phyloP scores from a whole-genome alignment of 441 rosid species.

The Brassica hybrid region DNA sequence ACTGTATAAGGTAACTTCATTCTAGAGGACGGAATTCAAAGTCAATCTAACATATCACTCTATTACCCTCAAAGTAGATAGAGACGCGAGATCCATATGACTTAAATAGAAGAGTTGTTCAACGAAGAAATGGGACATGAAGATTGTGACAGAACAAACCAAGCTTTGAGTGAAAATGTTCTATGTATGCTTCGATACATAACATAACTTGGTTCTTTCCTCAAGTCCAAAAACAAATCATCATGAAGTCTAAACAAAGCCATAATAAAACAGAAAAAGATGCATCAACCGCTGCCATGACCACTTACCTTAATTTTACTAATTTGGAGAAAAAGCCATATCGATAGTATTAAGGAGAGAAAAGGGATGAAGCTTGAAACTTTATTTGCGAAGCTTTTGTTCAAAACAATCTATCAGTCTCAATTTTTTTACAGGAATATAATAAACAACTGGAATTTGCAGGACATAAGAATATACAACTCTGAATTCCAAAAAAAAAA shows the following conservation, averaged over 20 bases:
- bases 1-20: conserved; percentile 25
- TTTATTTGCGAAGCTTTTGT: neutral
- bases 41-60: conserved; percentile 8
- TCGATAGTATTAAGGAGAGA: neutral
- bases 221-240: conserved; percentile 27
- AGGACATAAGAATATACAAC: too few species aligned
- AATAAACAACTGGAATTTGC: too few species aligned
- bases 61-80: conserved; percentile 7
- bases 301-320: conserved; percentile 37
- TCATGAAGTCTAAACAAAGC: conserved; percentile 22
- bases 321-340: conserved; percentile 27
- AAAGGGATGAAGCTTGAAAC: neutral
- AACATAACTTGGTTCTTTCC: conserved; percentile 27
- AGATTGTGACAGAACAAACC: too few species aligned
- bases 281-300: conserved; percentile 39
- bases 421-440: too few species aligned
- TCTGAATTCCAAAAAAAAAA: too few species aligned
- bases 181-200: conserved; percentile 9
- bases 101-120: conserved; percentile 38
- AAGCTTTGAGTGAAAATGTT: neutral
- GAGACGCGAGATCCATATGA: conserved; percentile 32
- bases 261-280: conserved; percentile 36
- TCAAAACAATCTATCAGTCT: neutral
- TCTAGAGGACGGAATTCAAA: conserved; percentile 32
- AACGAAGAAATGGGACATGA: conserved; percentile 36